phyloP scores from a whole-genome alignment of 129 eudicot species.

The Pseudognaphalium luteoalbum region DNA sequence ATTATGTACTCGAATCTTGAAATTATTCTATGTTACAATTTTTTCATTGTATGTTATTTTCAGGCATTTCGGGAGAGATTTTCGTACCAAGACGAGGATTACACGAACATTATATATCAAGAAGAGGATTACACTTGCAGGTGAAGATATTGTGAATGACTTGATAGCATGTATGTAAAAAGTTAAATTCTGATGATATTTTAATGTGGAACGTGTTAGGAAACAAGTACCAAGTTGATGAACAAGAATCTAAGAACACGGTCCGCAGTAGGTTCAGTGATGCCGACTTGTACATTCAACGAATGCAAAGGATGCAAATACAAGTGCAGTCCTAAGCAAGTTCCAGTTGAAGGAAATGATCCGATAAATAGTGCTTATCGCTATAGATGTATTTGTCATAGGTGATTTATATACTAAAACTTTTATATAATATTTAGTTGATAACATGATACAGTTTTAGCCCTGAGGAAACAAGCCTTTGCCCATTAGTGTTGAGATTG shows the following conservation, averaged over 20 bases:
- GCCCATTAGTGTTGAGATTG: too few species aligned
- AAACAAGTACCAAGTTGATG: conserved; percentile 19
- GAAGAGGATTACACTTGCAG: conserved; percentile 23
- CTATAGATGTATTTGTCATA: conserved; percentile 85
- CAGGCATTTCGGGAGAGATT: conserved; percentile 22
- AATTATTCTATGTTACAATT: neutral
- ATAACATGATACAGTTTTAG: too few species aligned
- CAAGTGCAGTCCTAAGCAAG: conserved; percentile 73
- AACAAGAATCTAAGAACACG: conserved; percentile 28
- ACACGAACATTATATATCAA: neutral
- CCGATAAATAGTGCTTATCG: conserved; percentile 74
- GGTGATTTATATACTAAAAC: conserved; percentile 17
- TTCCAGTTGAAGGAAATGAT: conserved; percentile 85
- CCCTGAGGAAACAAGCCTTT: too few species aligned
- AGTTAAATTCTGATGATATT: neutral
- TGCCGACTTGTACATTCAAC: conserved; percentile 82
- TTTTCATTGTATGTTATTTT: neutral
- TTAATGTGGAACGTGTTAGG: conserved; percentile 19
- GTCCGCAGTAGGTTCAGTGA: conserved; percentile 60
- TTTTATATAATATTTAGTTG: neutral
- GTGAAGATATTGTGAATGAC: conserved; percentile 4
- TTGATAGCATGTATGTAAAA: neutral
- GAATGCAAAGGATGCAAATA: conserved; percentile 78
- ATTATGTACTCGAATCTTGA: conserved; percentile 7
- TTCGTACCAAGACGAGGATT: conserved; percentile 20